These are phyloP conservation scores for Fraxinus xanthoxyloides DNA, from an alignment of 305 asterid genomes.

Conservation along the genomic window DNA sequence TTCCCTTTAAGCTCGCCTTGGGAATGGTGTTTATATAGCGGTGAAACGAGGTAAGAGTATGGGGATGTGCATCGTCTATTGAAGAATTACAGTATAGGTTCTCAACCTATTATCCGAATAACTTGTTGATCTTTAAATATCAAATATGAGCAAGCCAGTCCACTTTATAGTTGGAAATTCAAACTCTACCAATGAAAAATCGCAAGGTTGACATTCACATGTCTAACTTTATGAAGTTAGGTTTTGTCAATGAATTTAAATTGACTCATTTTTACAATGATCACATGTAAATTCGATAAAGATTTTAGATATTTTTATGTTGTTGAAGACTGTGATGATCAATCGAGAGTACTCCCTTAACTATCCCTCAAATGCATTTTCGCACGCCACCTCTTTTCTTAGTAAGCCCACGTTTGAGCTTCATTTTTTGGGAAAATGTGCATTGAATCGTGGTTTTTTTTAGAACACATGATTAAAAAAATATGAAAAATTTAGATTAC, in stretches of 20 bases:
- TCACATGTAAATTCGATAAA: neutral
- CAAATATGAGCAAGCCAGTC: neutral
- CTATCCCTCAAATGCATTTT: no score
- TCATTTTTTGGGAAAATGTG: no score
- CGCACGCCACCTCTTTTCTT: neutral
- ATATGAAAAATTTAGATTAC: no score
- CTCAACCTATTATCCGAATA: neutral
- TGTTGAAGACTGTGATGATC: neutral
- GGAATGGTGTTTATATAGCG: slow-evolving; percentile 9
- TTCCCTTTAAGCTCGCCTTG: neutral
- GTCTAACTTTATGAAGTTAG: neutral
- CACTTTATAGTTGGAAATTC: neutral
- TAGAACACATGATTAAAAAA: no score
- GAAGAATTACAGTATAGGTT: neutral
- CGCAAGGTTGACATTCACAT: neutral
- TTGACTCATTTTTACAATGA: no score
- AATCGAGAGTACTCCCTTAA: no score
- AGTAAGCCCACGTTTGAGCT: neutral
- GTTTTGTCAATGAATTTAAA: neutral
- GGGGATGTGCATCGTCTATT: neutral
- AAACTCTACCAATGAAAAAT: neutral
- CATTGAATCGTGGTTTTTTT: no score
- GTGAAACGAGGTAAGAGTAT: neutral
- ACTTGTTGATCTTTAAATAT: neutral
- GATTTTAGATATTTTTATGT: neutral